phyloP scores from a whole-genome alignment of 2,329 filamentous ascomycete genomes.

The Trichoderma pleuroti region DNA sequence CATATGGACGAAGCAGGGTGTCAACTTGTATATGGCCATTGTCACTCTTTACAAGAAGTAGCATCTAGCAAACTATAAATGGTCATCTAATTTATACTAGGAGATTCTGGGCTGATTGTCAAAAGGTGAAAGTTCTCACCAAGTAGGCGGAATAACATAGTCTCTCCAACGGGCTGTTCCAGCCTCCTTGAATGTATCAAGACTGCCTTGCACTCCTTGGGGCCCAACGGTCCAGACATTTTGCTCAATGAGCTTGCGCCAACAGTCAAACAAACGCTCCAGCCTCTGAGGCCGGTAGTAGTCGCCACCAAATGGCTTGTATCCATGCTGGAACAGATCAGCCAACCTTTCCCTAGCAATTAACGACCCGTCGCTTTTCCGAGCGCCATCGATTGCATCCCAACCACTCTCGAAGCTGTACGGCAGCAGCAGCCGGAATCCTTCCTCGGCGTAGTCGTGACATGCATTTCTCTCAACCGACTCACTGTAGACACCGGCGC shows the following conservation, averaged over 20 bases:
- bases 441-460: conserved; percentile 1
- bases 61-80: neutral
- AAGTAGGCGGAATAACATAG: conserved; percentile 20
- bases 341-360: conserved; percentile 18
- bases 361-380: conserved; percentile 1
- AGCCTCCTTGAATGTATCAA: conserved; percentile 18
- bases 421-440: neutral
- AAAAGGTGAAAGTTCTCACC: neutral
- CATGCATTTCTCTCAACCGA: neutral
- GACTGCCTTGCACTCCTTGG: conserved; percentile 17
- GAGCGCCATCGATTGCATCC: neutral
- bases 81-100: neutral
- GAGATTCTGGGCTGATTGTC: neutral
- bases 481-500: neutral
- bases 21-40: neutral
- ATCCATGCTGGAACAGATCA: conserved; percentile 34
- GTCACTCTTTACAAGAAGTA: neutral
- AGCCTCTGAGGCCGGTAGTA: conserved; percentile 24
- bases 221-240: conserved; percentile 18
- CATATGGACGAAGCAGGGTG: neutral
- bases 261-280: conserved; percentile 18
- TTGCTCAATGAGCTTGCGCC: conserved; percentile 12
- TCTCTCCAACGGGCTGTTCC: conserved; percentile 10
- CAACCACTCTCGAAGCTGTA: neutral
- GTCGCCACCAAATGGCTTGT: conserved; percentile 33